These are phyloP conservation scores for Amanita rubescens DNA, from an alignment of 768 basidiomycete genomes.

Conservation along the genomic window DNA sequence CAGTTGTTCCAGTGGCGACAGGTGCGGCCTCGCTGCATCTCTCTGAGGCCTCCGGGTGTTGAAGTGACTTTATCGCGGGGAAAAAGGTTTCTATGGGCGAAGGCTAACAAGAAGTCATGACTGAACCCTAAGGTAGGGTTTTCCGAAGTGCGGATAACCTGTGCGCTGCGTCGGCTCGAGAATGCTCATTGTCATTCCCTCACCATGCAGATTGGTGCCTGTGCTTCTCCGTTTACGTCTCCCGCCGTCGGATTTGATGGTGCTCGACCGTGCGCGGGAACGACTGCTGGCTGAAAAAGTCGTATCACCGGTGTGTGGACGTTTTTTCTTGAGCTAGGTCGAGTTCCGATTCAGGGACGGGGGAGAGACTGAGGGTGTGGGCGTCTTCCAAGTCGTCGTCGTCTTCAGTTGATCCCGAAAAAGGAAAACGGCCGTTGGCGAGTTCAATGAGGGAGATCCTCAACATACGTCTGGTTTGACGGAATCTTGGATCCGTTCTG, in stretches of 20 bases:
- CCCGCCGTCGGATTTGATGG: slow-evolving; percentile 25
- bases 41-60: too few species aligned
- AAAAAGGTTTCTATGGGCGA: too few species aligned
- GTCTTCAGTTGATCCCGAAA: slow-evolving; percentile 72
- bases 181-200: slow-evolving; percentile 97
- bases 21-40: too few species aligned
- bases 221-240: slow-evolving; percentile 68
- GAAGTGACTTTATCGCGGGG: too few species aligned
- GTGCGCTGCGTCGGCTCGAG: slow-evolving; percentile 92
- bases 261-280: not conserved
- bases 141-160: too few species aligned
- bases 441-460: slow-evolving; percentile 97
- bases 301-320: slow-evolving; percentile 33
- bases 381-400: slow-evolving; percentile 46
- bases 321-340: slow-evolving; percentile 30
- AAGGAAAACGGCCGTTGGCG: slow-evolving; percentile 96
- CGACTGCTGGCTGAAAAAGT: slow-evolving; percentile 11
- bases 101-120: too few species aligned
- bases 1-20: too few species aligned
- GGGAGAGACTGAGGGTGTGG: too few species aligned
- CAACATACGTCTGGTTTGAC: slow-evolving; percentile 99
- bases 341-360: not conserved
- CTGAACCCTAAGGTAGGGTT: too few species aligned
- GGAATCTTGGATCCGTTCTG: slow-evolving; percentile 98
- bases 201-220: slow-evolving; percentile 89